phyloP scores from a whole-genome alignment of 306 rosid species.

The Cucurbita pepo region DNA sequence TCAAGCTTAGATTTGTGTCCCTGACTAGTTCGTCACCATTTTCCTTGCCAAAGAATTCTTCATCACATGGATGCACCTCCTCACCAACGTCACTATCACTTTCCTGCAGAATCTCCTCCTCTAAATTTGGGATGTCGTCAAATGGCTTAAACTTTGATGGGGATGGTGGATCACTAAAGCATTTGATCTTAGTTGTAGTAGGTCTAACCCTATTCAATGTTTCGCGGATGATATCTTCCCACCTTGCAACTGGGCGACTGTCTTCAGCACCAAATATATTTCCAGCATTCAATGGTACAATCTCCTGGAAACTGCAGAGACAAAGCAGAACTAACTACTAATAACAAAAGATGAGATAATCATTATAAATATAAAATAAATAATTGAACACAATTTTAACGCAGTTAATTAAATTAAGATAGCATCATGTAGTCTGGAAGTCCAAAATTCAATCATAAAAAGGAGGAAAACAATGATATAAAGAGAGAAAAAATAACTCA shows the following conservation, averaged over 20 bases:
- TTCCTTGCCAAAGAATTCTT: constrained; percentile 26
- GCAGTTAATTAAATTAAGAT: background rate
- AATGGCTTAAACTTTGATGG: constrained; percentile 73
- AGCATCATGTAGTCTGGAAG: constrained; percentile 1
- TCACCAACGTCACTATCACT: constrained; percentile 75
- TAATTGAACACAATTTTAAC: background rate
- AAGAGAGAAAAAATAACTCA: constrained; percentile 9
- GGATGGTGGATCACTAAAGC: constrained; percentile 85
- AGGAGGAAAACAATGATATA: background rate
- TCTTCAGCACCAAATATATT: constrained; percentile 81
- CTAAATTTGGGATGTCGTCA: constrained; percentile 41
- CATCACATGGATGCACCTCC: constrained; percentile 64
- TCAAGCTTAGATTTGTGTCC: constrained; percentile 9
- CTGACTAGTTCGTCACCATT: constrained; percentile 5
- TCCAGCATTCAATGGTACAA: constrained; percentile 83
- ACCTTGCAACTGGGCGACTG: constrained; percentile 54
- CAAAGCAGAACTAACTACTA: background rate
- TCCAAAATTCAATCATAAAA: background rate
- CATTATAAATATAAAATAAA: background rate
- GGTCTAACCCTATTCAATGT: constrained; percentile 52
- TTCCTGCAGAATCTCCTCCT: constrained; percentile 56
- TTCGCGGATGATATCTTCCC: constrained; percentile 72
- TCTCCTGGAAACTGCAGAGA: constrained; percentile 77
- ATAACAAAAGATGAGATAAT: background rate
- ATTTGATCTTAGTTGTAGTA: constrained; percentile 33